Evolutionary conservation across 2,329 filamentous ascomycete species (phyloP).

Genomic region (Colletotrichum sp.): DNA sequence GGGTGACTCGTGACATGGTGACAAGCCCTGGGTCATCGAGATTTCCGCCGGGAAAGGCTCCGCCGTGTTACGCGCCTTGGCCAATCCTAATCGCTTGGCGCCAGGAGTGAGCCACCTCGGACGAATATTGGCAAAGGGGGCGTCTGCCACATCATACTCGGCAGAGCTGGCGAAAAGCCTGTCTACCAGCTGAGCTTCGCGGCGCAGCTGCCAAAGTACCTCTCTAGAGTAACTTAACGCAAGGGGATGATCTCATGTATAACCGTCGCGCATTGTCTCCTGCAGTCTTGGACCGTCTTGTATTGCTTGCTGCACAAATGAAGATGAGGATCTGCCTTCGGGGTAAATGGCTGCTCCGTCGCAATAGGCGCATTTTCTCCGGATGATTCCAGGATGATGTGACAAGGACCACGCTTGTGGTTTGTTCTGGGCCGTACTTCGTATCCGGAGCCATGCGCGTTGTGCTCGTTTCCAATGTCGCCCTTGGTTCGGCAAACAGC

Average conservation of each 20-base stretch:
- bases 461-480: not conserved
- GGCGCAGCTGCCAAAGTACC: not conserved
- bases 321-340: not conserved
- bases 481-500: not conserved
- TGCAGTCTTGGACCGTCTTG: not conserved
- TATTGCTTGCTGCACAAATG: not conserved
- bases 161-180: not conserved
- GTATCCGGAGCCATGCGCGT: not conserved
- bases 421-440: not conserved
- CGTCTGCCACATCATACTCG: not conserved
- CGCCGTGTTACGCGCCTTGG: not conserved
- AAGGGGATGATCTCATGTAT: not conserved
- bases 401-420: not conserved
- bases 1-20: not conserved
- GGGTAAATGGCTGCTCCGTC: not conserved
- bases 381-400: not conserved
- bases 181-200: not conserved
- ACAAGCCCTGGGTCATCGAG: not conserved
- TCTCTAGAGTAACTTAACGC: not conserved
- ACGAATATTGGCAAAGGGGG: not conserved
- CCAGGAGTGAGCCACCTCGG: not conserved
- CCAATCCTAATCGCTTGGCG: not conserved
- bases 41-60: not conserved
- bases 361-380: not conserved
- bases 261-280: not conserved